Evolutionary conservation across 2,329 filamentous ascomycete genomes (phyloP).

Genomic region (Trichoderma arundinaceum): DNA sequence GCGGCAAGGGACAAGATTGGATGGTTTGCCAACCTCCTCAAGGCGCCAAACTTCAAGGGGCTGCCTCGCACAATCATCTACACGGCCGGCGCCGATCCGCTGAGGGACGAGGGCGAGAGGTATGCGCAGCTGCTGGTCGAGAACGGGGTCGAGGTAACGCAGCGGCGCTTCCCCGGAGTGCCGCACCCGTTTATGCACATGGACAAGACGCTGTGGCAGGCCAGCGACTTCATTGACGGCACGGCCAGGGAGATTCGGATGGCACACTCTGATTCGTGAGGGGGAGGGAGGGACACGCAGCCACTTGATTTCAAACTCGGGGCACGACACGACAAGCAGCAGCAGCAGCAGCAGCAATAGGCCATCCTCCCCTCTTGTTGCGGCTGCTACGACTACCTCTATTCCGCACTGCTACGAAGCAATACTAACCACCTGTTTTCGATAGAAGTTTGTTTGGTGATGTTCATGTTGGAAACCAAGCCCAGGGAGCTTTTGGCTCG

Average conservation of each 20-base stretch:
- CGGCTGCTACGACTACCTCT: too few species aligned
- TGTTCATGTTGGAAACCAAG: not conserved
- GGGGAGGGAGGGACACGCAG: not conserved
- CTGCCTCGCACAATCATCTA: conserved; percentile 49
- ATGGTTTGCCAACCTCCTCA: conserved; percentile 44
- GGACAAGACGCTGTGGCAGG: conserved; percentile 48
- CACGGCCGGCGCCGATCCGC: conserved; percentile 52
- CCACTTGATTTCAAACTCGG: not conserved
- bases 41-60: conserved; percentile 43
- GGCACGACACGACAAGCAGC: not conserved
- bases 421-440: not conserved
- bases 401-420: too few species aligned
- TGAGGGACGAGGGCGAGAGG: conserved; percentile 56
- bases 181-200: conserved; percentile 59
- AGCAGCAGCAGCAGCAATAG: not conserved
- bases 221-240: conserved; percentile 43
- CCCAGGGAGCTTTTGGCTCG: not conserved
- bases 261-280: conserved; percentile 36
- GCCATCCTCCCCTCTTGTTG: not conserved
- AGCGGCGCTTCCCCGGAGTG: conserved; percentile 53
- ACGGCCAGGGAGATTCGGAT: conserved; percentile 43
- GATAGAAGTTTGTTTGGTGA: not conserved
- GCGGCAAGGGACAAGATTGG: conserved; percentile 34
- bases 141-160: conserved; percentile 52
- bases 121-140: conserved; percentile 51